phyloP scores from a whole-genome alignment of 768 basidiomycete species.

The Mycena kentingensis region DNA sequence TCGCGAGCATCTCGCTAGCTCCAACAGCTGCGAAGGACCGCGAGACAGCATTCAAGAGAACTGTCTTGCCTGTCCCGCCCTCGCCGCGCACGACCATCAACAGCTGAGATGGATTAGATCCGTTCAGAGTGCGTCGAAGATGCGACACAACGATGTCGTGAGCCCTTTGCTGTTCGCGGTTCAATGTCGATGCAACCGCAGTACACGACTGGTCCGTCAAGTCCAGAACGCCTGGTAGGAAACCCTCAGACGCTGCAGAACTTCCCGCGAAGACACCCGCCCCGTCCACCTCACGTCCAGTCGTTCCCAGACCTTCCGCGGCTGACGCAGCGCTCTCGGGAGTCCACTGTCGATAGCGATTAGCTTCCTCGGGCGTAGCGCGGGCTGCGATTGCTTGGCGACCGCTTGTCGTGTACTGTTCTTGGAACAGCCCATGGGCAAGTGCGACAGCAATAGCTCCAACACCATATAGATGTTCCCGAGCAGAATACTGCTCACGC shows the following conservation, averaged over 20 bases:
- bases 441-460: not conserved
- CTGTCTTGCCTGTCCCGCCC: slow-evolving; percentile 47
- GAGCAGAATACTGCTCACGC: not conserved
- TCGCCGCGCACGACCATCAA: slow-evolving; percentile 42
- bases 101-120: slow-evolving; percentile 29
- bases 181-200: no score
- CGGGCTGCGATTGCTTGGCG: no score
- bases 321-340: no score
- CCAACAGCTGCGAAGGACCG: slow-evolving; percentile 30
- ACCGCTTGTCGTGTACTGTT: not conserved
- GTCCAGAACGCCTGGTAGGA: no score
- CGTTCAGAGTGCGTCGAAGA: slow-evolving; percentile 22
- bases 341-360: no score
- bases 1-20: slow-evolving; percentile 25
- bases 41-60: slow-evolving; percentile 38
- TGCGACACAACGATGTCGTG: slow-evolving; percentile 38
- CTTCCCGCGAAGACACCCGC: no score
- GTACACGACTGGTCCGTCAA: no score
- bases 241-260: no score
- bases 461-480: not conserved
- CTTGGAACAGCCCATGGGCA: not conserved
- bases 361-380: no score
- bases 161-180: slow-evolving; percentile 36
- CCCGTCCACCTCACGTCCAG: no score
- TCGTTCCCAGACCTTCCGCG: no score